phyloP scores from a whole-genome alignment of 192 early-diverging fungal genomes.

The Piromyces sp. region DNA sequence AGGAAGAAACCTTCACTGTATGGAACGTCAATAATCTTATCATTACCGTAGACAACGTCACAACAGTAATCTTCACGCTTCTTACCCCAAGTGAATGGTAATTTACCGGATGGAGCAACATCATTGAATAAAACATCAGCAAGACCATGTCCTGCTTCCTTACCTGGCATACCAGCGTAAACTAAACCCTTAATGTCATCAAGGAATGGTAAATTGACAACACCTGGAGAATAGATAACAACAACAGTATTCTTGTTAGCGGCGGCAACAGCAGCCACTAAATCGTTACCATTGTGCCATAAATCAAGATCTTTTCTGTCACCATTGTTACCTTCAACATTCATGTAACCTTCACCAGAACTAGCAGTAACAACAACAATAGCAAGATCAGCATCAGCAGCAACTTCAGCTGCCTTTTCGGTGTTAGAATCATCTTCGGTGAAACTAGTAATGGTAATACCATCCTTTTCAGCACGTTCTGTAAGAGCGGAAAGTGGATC shows the following conservation, averaged over 20 bases:
- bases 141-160: constrained; percentile 47
- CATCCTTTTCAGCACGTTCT: not conserved
- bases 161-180: constrained; percentile 35
- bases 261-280: constrained; percentile 14
- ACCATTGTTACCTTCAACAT: not conserved
- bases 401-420: not conserved
- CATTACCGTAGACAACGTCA: not conserved
- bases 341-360: not conserved
- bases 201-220: constrained; percentile 11
- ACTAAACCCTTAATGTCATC: constrained; percentile 36
- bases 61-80: not conserved
- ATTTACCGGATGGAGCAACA: constrained; percentile 42
- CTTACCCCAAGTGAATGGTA: constrained; percentile 32
- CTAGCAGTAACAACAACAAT: not conserved
- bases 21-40: not conserved
- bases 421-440: not conserved
- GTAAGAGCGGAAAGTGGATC: constrained; percentile 1
- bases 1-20: not conserved
- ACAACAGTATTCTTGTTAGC: constrained; percentile 18
- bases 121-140: constrained; percentile 50
- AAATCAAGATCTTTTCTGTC: not conserved
- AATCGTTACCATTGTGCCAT: not conserved
- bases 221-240: constrained; percentile 29
- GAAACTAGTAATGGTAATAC: not conserved
- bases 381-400: not conserved